Base-by-base conservation (phyloP, 2,329 filamentous ascomycete species). In the Aspergillus intermedius region DNA sequence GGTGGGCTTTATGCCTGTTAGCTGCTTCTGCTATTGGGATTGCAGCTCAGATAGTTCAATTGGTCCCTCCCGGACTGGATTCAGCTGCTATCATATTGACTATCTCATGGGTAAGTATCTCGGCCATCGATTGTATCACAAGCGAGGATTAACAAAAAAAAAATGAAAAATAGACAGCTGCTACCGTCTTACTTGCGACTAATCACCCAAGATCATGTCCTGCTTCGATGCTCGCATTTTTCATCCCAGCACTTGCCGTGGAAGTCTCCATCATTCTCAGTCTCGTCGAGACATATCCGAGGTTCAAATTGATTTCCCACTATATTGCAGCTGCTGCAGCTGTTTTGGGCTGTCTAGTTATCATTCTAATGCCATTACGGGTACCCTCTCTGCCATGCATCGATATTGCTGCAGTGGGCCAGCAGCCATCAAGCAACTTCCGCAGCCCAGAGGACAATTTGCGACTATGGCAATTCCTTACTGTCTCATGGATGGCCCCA, bases 381-480 rank as follows among this genome's bases (percentile, higher is more conserved):
- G 77, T 87, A 49, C 79, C 82, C 0, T 61, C 62, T 1, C 61
- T 84, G 3, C 70, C 77, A 17, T 70, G 63, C 3, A 65, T 76
- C 7, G 78, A 77, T 1, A 88, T 91, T 49, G 82, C 82, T 45
- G 67, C 71, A 13, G 74, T 80, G 1, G 81, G 78, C 46, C 71
- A 74, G 15, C 54, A 68, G 4, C 81, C 87, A 1, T 83, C 77
- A 0, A 74, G 70, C 2, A 66, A 75, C 2, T 70, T 87, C n/a
- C 84, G 88, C 25, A 83, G 78, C 43, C 84, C 90, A 0, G 90
- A 95, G 64, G 90, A 95, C 57, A 82, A 86, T 54, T 65, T 95
- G 21, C 86, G 78, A 0, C 73, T 91, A 1, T 90, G 88, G 79
- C 86, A 91, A 56, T 95, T 88, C 69, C 86, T 91, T 80, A 84